These are phyloP conservation scores for Aspergillus brasiliensis DNA, from an alignment of 2,329 filamentous ascomycete species.

Conservation along the genomic window DNA sequence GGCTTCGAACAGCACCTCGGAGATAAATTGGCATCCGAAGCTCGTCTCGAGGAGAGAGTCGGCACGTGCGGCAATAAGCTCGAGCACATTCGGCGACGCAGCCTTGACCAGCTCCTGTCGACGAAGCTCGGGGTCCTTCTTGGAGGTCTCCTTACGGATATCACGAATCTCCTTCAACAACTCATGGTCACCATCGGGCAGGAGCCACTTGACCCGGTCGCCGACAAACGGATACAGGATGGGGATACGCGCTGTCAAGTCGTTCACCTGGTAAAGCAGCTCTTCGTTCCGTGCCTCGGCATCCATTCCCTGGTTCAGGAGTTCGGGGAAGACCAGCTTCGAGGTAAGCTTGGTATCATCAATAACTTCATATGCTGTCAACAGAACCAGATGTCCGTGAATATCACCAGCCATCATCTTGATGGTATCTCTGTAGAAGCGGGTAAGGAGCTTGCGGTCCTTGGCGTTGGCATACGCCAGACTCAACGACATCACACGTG, in stretches of 20 bases:
- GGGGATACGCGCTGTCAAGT: constrained; percentile 59
- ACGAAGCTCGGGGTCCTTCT: constrained; percentile 80
- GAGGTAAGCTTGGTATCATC: constrained; percentile 89
- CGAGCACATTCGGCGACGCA: constrained; percentile 73
- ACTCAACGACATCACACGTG: constrained; percentile 76
- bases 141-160: constrained; percentile 81
- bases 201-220: constrained; percentile 62
- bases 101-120: constrained; percentile 74
- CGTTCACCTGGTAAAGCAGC: constrained; percentile 45
- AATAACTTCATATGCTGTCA: constrained; percentile 85
- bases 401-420: constrained; percentile 80
- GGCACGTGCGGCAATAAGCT: constrained; percentile 69
- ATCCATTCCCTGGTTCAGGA: constrained; percentile 67
- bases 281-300: constrained; percentile 46
- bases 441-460: constrained; percentile 85
- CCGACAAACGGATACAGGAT: constrained; percentile 80
- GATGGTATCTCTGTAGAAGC: constrained; percentile 86
- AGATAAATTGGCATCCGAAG: constrained; percentile 84
- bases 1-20: constrained; percentile 76
- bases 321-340: constrained; percentile 84
- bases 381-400: constrained; percentile 76
- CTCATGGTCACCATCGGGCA: constrained; percentile 66
- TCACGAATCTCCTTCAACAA: constrained; percentile 75
- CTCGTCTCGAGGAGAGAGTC: constrained; percentile 70
- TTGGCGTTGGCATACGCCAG: constrained; percentile 87